Conservation (phyloP, 257 asterid genomes). For the Coffea canephora region DNA sequence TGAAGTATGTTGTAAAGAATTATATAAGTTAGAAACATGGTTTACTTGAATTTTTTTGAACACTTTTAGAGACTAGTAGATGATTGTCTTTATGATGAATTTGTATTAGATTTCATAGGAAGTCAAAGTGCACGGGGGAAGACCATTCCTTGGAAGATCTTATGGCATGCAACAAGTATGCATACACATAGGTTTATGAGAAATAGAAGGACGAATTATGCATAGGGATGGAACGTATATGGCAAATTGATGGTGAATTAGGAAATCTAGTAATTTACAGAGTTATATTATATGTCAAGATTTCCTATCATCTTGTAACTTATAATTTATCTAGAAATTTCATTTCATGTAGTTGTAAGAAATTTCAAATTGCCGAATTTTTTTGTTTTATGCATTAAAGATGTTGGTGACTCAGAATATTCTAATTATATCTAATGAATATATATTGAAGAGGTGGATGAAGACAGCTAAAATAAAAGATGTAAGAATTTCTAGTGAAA, state of each 20-base stretch:
- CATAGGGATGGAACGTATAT: background rate
- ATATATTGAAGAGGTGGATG: background rate
- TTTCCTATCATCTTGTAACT: background rate
- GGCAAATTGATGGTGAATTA: background rate
- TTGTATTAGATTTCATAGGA: background rate
- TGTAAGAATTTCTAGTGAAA: background rate
- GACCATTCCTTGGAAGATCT: background rate
- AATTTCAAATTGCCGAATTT: background rate
- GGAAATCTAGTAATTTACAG: background rate
- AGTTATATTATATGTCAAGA: background rate
- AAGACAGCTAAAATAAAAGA: background rate
- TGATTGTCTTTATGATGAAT: background rate
- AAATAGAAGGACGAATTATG: slow-evolving; percentile 2
- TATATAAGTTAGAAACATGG: background rate
- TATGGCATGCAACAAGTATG: slow-evolving; percentile 11
- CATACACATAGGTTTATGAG: slow-evolving; percentile 12
- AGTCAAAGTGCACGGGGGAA: background rate
- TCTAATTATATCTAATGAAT: background rate
- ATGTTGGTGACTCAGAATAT: background rate
- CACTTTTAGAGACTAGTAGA: background rate
- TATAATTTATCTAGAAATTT: background rate
- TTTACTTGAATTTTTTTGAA: background rate
- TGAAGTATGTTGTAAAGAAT: background rate
- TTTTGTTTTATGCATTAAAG: background rate
- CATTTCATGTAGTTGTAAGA: background rate